Evolutionary conservation across 306 rosid species (phyloP), one percentile per base, ranked within the genome.

Genomic region (Pterocarpus macrocarpus): DNA sequence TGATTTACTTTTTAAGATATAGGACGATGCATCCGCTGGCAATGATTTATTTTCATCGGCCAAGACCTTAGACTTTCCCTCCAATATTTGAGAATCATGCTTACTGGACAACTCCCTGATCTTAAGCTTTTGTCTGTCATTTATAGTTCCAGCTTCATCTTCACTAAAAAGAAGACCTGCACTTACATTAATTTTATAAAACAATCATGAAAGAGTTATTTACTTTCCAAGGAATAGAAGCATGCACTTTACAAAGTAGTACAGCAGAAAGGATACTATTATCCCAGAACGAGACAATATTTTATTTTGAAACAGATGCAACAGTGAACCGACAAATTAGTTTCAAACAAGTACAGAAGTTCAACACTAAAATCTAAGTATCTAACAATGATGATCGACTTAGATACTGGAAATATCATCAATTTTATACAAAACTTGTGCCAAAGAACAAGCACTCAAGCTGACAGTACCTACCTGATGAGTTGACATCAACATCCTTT

Each of bases 1-100:
- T 44, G 98, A 91, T 84, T 92, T 95, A 86, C 88, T 74, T 84
- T 90, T 84, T 56, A 92, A 78, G 68, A 95, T 59, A 56, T 78
- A 80, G 50, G 75, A 86, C 39, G 90, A 85, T 36, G 74, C 38
- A 78, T 86, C 91, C 43, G 38, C 75, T 6, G 77, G 80, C 47
- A 73, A 38, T 50, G 84, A 65, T 57, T 89, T 84, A 77, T 73
- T 58, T 61, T 81, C 85, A 7, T 81, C 85, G 3, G 44, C 78
- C 69, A 32, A 15, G 22, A 59, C 70, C 35, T 82, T 41, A 69
- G 94, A 73, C 66, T 47, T 62, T 57, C 59, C 66, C 73, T 81
- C 84, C 34, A 33, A 77, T 47, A 64, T 43, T 76, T 85, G 75
- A 28, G 85, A 66, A 80, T 66, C 78, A 84, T 15, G 39, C 78